Evolutionary conservation across 495 filamentous ascomycete species (phyloP).

Genomic region (Penicillium tannophilum): DNA sequence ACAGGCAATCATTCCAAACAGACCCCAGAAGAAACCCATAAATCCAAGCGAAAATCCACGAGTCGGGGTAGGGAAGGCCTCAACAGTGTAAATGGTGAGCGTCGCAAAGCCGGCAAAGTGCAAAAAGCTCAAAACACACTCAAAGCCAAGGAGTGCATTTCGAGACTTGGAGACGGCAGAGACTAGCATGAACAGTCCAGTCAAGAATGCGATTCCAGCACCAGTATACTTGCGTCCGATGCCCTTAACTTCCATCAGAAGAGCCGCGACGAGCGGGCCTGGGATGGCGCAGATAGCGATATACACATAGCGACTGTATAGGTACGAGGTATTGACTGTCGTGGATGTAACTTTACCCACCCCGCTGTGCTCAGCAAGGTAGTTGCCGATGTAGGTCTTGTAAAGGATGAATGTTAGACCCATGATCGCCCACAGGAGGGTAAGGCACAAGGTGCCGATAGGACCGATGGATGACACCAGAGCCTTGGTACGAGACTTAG

Average conservation of each 20-base stretch:
- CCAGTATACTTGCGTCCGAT: constrained; percentile 20
- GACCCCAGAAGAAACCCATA: constrained; percentile 14
- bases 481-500: constrained; percentile 11
- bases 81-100: constrained; percentile 5
- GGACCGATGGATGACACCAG: constrained; percentile 7
- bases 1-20: constrained; percentile 22
- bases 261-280: constrained; percentile 10
- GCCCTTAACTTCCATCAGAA: constrained; percentile 15
- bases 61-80: constrained; percentile 10
- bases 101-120: neutral
- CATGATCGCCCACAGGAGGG: constrained; percentile 19
- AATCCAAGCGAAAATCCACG: constrained; percentile 10
- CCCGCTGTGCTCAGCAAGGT: constrained; percentile 7
- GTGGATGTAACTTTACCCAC: neutral
- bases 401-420: constrained; percentile 19
- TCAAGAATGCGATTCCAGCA: constrained; percentile 2
- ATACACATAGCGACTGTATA: constrained; percentile 18
- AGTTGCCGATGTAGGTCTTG: constrained; percentile 19
- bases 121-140: constrained; percentile 10
- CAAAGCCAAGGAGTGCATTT: constrained; percentile 3
- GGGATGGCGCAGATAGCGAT: constrained; percentile 15
- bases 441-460: constrained; percentile 9
- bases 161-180: constrained; percentile 6
- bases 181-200: constrained; percentile 6
- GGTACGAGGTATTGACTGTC: constrained; percentile 6